Evolutionary conservation across 495 filamentous ascomycete species (phyloP), one percentile per base, ranked within the genome.

Genomic region (Schizothecium vesticola): DNA sequence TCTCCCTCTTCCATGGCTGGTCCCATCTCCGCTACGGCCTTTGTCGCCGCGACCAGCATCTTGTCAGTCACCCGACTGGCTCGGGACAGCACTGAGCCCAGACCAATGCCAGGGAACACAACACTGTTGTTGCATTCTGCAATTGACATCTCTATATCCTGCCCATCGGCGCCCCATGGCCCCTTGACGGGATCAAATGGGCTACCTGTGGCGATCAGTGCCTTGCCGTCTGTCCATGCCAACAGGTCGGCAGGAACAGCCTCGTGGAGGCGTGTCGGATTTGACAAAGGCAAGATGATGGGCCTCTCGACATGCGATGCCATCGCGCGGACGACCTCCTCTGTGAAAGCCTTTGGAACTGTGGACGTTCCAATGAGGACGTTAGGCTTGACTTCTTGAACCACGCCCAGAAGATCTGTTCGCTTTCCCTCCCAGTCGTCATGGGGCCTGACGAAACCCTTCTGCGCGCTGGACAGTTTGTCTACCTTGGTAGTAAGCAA

Each of bases 51-150:
- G 0, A 96, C 89, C 12, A 96, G 86, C 88, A 97, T 93, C 72
- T 88, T 86, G 72, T 94, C 88, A 0, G 88, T 90, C 5, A 96
- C 72, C 2, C 85, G 80, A 2, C 76, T 82, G 2, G 88, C 81
- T 19, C 89, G 86, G 13, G 81, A 88, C 11, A 96, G 85, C 21
- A 97, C 87, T 11, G 85, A 85, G 16, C 92, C 93, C 2, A 96
- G 87, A 0, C 92, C 93, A 66, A 97, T 93, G 0, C 91, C 92
- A 0, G 92, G 92, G 80, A 95, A 96, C 25, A 87, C 88, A n/a
- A 89, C 91, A 5, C 89, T 91, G 78, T 96, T 96, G 79, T 97
- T 97, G 82, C 93, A 96, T 75, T 96, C 93, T 25, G 91, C 92
- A 9, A 96, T 82, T 51, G 92, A 87, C 61, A 84, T 74, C 65